Evolutionary conservation across 2,329 filamentous ascomycete species (phyloP), one percentile per base, ranked within the genome.

Genomic region (Orbilia oligospora): DNA sequence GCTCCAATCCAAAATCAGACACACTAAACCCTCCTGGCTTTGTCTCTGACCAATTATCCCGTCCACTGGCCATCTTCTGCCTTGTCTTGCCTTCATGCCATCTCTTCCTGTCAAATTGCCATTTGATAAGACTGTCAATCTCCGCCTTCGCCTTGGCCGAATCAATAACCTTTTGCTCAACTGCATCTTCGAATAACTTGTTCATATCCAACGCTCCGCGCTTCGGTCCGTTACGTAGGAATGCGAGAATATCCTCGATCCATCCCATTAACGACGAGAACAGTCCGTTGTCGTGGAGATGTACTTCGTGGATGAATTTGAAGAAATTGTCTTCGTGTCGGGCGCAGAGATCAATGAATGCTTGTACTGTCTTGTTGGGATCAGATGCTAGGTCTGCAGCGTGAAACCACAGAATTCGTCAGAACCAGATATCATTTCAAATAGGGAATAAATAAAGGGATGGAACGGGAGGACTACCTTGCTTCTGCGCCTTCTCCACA

Each of bases 11-110:
- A 85, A 99, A 99, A 85, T 99, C 96, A 61, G 89, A 90, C 22
- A 91, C 91, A 82, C 88, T 90, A 86, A 98, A 97, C 18, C 82
- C 80, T 87, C 86, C 24, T 88, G 89, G 5, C 88, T 87, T 66
- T 86, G 84, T 71, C 88, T 84, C 27, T 87, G 87, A 18, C 85
- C 84, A 65, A 86, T 87, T 86, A 5, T 87, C 87, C 2, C 90
- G 90, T 82, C 95, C 94, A 1, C 93, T 94, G 0, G 96, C 96
- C 96, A 99, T 98, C 88, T 99, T 99, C 86, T 98, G 96, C 68
- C 94, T 88, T 8, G 96, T 99, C 88, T 99, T 99, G 85, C 97
- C 93, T 79, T 95, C 91, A 84, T 99, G 96, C 96, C 96, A 99
- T 86, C 95, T 95, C 88, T 99, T 98, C 70, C 96, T 88, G 49